phyloP scores from a whole-genome alignment of 2,329 filamentous ascomycete species.

The Fusarium miscanthi region DNA sequence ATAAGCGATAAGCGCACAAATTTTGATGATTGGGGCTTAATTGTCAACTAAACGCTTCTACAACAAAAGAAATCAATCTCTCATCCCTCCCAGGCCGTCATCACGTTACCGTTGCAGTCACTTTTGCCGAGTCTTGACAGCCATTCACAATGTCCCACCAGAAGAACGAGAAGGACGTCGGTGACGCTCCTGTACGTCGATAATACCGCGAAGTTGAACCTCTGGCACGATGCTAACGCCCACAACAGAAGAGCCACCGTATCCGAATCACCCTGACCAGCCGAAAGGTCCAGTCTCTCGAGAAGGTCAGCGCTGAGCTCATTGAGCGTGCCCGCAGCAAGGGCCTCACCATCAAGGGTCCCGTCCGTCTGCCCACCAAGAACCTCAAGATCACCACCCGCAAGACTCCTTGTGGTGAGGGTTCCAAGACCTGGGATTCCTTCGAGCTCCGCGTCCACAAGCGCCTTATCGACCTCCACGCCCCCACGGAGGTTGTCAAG shows the following conservation, averaged over 20 bases:
- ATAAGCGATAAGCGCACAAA: constrained; percentile 40
- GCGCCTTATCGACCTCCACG: constrained; percentile 96
- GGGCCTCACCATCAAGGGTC: constrained; percentile 98
- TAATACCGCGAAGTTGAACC: not conserved
- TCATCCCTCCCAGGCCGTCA: constrained; percentile 62
- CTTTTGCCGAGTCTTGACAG: constrained; percentile 83
- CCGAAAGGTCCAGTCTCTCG: constrained; percentile 93
- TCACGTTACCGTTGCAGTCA: constrained; percentile 78
- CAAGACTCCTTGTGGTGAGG: constrained; percentile 99
- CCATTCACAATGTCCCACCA: constrained; percentile 85
- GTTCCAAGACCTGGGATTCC: constrained; percentile 99
- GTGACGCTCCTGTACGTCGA: constrained; percentile 81
- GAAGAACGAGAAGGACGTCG: constrained; percentile 94
- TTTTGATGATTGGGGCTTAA: constrained; percentile 34
- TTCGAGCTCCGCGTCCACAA: constrained; percentile 99
- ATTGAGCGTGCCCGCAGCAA: constrained; percentile 99
- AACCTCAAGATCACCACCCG: constrained; percentile 95
- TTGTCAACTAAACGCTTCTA: constrained; percentile 16
- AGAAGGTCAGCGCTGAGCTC: constrained; percentile 98
- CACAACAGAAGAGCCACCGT: constrained; percentile 85
- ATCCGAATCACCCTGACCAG: constrained; percentile 98
- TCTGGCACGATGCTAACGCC: constrained; percentile 25
- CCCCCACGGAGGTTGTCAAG: constrained; percentile 97
- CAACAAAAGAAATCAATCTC: constrained; percentile 38
- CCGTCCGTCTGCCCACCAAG: constrained; percentile 98